Evolutionary conservation across 768 basidiomycete genomes (phyloP), one percentile per base, ranked within the genome.

Genomic region (Phylloporus scabripes): DNA sequence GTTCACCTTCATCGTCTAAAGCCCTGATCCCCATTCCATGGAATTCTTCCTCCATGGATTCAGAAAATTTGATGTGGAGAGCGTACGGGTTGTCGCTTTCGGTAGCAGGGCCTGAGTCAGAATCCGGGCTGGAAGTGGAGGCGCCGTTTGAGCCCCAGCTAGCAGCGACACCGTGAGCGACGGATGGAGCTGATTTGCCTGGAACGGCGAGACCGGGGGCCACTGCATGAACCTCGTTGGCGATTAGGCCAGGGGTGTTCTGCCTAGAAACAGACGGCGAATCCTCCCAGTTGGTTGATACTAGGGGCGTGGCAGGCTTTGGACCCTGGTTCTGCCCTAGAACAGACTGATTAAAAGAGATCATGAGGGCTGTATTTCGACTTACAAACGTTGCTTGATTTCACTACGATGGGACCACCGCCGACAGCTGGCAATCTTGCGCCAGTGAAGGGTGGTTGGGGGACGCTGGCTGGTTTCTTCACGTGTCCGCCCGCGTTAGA

Each of bases 371-470:
- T 7, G 18, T 4, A 8, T 12, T n/a, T 38, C 15, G 7, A 64
- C 65, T 50, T 38, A 66, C 65, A 66, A 47, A 66, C 58, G 36
- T 64, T 62, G 43, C 23, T 49, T 15, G 60, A 51, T 50, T 68
- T 66, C 15, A 66, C 60, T 2, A 18, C 28, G 20, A 68, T 26
- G 6, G 55, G 36, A 6, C 65, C 65, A 17, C 65, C 65, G 1
- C 62, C 65, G 21, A 67, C 40, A 18, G 64, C 65, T 42, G 65
- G 64, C 44, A 42, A 3, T 46, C 46, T 64, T 10, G 33, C 15
- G 17, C 28, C 20, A n/a, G 42, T 18, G 21, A 32, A 17, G 31
- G 26, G 34, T 42, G 9, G 50, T 49, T 52, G 58, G 33, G 52
- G 45, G 17, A 46, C 11, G 23, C 18, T 23, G 4, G 33, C 38